Evolutionary conservation across 345 rosid genomes (phyloP), one percentile per base, ranked within the genome.

Genomic region (Draba incana): DNA sequence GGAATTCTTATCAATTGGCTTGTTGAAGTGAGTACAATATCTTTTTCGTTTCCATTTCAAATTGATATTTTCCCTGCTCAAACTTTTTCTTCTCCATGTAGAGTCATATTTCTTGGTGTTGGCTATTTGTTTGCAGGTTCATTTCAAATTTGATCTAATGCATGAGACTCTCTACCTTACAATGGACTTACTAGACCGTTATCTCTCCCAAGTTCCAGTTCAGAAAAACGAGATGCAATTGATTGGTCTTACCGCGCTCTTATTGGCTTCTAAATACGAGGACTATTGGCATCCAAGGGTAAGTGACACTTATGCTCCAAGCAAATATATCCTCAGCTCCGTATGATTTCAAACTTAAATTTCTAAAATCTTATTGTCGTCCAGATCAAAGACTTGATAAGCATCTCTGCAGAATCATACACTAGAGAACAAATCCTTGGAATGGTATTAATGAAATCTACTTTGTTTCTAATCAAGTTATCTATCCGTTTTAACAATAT

Each of bases 231-330:
- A 91, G 75, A 76, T 94, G 91, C 99, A 94, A 79, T 71, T 94
- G 80, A 85, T 88, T 76, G 99, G 97, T 77, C 95, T 94, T 64
- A 84, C 96, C 52, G 75, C 95, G 5, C 81, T 94, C 46, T 75
- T 94, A 80, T 70, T 91, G 64, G 96, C 99, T 75, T 94, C 97
- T 35, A 94, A 94, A 69, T 93, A 90, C 55, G 99, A 94, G 72
- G 99, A 94, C 75, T 94, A 82, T 59, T 87, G 99, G 99, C 97
- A 90, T 82, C 99, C 99, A 10, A 86, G 85, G 88, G 99, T 88
- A 85, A 51, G 71, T 31, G 50, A 25, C 31, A 70, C 15, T 24
- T 42, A 47, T 46, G 33, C 20, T 53, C 50, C 68, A 45, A 60
- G 45, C 46, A 33, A 23, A 67, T 38, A 24, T 69, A 28, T 56